Evolutionary conservation across 2,329 filamentous ascomycete genomes (phyloP), one percentile per base, ranked within the genome.

Genomic region (Pseudocercospora crystallina): DNA sequence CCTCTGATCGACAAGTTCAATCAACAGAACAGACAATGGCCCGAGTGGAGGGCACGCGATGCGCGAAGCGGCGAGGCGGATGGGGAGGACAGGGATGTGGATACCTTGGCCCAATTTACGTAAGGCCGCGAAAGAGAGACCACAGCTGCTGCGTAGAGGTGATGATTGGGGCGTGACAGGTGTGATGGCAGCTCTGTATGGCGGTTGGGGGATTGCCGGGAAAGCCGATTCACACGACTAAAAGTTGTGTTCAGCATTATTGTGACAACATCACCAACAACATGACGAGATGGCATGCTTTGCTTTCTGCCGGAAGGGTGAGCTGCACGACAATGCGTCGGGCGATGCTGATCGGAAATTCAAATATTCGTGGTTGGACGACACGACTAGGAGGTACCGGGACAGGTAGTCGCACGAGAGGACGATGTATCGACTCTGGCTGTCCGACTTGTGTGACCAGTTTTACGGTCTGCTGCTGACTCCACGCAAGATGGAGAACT

Each of bases 151-250:
- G 41, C 41, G 11, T 34, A 13, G 17, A 26, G 14, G 26, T 17
- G 41, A 26, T 17, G 41, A 26, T 26, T 26, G 20, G 20, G 20
- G 20, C 20, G 20, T 43, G 41, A 43, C 35, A 34, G 17, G 41
- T 43, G 41, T 43, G 41, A 43, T 43, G 41, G 26, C 33, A 34
- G 26, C 9, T 3, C 40, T 43, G 40, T 17, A 43, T 43, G 40
- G 40, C 20, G 13, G n/a, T 13, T 43, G 13, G 14, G 12, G 13
- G 20, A 29, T 41, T 17, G 17, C 38, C 17, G 17, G 17, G 30
- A 40, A 14, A 40, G 37, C 37, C 37, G 37, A 17, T 30, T 17
- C 39, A 43, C 30, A 12, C 13, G 14, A 33, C n/a, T 32, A 20
- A 33, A 43, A 32, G 26, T 14, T 8, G 11, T 11, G 41, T 34